Evolutionary conservation across 2,329 filamentous ascomycete genomes (phyloP).

Genomic region (Calonectria fujianensis): DNA sequence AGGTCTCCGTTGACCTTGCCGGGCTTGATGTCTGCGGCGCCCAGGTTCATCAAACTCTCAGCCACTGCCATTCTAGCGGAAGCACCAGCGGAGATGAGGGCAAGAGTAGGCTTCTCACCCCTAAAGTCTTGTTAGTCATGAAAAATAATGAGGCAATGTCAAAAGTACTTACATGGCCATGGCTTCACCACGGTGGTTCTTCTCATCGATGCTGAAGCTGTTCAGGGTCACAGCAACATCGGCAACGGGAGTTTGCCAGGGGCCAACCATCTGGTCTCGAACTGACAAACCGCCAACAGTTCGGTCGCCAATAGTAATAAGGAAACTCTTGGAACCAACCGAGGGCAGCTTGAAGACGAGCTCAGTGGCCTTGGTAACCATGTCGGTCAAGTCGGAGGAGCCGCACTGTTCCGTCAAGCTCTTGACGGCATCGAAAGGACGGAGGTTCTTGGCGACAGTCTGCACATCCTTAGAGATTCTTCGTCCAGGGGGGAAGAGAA

Average conservation of each 20-base stretch:
- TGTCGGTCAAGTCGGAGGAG: conserved; percentile 62
- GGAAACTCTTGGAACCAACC: conserved; percentile 97
- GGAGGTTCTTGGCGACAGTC: conserved; percentile 71
- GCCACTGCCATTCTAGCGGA: conserved; percentile 98
- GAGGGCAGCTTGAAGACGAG: conserved; percentile 89
- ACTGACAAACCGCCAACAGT: conserved; percentile 92
- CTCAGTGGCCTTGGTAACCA: conserved; percentile 78
- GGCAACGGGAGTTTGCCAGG: conserved; percentile 95
- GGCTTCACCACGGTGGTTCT: conserved; percentile 89
- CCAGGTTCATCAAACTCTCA: conserved; percentile 94
- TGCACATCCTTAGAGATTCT: conserved; percentile 54
- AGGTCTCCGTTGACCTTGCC: conserved; percentile 74
- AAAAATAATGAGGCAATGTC: neutral
- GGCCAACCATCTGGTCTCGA: conserved; percentile 96
- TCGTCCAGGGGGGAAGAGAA: conserved; percentile 84
- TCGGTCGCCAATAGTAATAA: conserved; percentile 97
- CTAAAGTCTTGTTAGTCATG: conserved; percentile 23
- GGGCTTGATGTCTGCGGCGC: conserved; percentile 79
- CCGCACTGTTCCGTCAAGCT: conserved; percentile 81
- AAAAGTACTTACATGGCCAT: conserved; percentile 82
- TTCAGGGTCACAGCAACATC: conserved; percentile 95
- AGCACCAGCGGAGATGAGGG: conserved; percentile 90
- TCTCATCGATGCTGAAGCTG: conserved; percentile 79
- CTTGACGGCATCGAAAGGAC: conserved; percentile 80
- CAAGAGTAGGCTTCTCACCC: conserved; percentile 91